These are phyloP conservation scores for Amanita molliuscula DNA, from an alignment of 768 basidiomycete genomes.

Conservation along the genomic window DNA sequence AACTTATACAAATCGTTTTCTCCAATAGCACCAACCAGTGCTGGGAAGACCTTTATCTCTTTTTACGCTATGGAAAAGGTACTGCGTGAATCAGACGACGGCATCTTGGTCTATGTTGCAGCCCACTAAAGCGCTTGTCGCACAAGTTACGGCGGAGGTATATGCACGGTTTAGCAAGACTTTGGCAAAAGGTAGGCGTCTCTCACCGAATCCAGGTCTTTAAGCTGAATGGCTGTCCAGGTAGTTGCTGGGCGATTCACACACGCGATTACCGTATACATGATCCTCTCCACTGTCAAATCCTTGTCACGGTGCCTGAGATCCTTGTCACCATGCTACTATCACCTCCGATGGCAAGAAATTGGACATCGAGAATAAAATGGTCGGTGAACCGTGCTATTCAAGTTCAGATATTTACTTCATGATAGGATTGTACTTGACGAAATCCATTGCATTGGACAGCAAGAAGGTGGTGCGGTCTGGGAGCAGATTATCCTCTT, in stretches of 20 bases:
- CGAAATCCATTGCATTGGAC: conserved; percentile 60
- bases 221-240: conserved; percentile 18
- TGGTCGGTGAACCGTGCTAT: conserved; percentile 23
- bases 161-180: conserved; percentile 57
- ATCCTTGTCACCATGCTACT: conserved; percentile 60
- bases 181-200: conserved; percentile 29
- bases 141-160: conserved; percentile 65
- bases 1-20: neutral
- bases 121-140: conserved; percentile 69
- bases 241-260: conserved; percentile 54
- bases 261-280: conserved; percentile 56
- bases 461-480: conserved; percentile 56
- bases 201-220: neutral
- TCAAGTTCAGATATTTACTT: neutral
- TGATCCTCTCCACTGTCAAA: conserved; percentile 58
- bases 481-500: conserved; percentile 71
- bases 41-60: conserved; percentile 70
- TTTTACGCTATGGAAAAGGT: conserved; percentile 72
- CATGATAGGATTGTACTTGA: conserved; percentile 54
- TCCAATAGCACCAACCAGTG: conserved; percentile 51
- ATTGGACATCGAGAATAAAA: conserved; percentile 56
- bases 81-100: conserved; percentile 51
- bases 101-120: conserved; percentile 61
- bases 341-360: conserved; percentile 49
- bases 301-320: conserved; percentile 66